Conservation (phyloP, 148 eudicot species). For the Tetragonia tetragonoides region DNA sequence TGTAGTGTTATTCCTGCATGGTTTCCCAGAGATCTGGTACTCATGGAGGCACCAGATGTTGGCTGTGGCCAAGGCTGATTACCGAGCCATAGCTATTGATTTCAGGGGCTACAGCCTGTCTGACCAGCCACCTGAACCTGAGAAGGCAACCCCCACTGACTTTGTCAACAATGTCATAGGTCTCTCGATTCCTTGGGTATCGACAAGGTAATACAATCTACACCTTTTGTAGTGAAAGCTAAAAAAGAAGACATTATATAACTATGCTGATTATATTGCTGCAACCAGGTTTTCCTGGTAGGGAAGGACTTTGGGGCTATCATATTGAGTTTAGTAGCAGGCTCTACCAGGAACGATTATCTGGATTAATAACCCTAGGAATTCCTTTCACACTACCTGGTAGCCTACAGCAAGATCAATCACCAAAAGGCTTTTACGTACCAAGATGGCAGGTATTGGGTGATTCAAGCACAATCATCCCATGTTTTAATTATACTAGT, state of each 20-base stretch:
- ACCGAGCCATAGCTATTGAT: conserved; percentile 48
- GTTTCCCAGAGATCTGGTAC: conserved; percentile 69
- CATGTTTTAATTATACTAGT: neutral
- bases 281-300: conserved; percentile 36
- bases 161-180: conserved; percentile 35
- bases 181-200: conserved; percentile 37
- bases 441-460: conserved; percentile 37
- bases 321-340: conserved; percentile 28
- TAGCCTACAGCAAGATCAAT: neutral
- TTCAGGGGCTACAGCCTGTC: conserved; percentile 58
- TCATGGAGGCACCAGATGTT: conserved; percentile 62
- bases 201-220: conserved; percentile 29
- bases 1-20: conserved; percentile 31
- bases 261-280: neutral
- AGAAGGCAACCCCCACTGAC: conserved; percentile 34
- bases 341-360: conserved; percentile 38
- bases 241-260: neutral
- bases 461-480: neutral
- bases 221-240: neutral
- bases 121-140: conserved; percentile 48
- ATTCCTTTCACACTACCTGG: conserved; percentile 34
- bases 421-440: conserved; percentile 46
- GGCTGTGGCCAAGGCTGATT: conserved; percentile 46
- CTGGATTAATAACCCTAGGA: conserved; percentile 39
- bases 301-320: conserved; percentile 45